Evolutionary conservation across 2,329 filamentous ascomycete species (phyloP).

Genomic region (Beauveria sp.): DNA sequence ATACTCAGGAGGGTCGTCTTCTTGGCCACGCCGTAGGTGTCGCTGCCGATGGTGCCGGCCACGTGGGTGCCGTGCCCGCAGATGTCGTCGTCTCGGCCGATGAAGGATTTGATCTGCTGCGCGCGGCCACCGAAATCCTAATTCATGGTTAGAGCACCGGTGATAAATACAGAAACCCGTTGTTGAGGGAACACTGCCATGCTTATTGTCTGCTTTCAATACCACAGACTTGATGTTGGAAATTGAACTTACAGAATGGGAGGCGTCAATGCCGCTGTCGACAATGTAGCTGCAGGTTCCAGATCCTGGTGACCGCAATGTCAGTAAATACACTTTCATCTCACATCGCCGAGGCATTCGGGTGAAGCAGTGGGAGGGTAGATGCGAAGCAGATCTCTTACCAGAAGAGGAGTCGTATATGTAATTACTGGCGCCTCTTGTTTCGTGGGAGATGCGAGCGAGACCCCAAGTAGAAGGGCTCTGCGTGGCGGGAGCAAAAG

Average conservation of each 20-base stretch:
- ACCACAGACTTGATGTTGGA: not conserved
- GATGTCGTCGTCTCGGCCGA: slow-evolving; percentile 12
- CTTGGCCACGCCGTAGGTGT: slow-evolving; percentile 26
- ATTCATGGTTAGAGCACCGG: not conserved
- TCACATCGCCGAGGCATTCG: not conserved
- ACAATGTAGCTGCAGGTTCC: slow-evolving; percentile 20
- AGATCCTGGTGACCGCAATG: not conserved
- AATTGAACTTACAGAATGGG: slow-evolving; percentile 20
- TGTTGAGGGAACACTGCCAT: not conserved
- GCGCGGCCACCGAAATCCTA: slow-evolving; percentile 19
- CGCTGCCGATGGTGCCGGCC: slow-evolving; percentile 17
- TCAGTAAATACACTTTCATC: not conserved
- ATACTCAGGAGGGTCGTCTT: slow-evolving; percentile 29
- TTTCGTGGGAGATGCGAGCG: slow-evolving; percentile 16
- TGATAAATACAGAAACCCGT: not conserved
- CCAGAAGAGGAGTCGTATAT: slow-evolving; percentile 17
- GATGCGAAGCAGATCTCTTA: not conserved
- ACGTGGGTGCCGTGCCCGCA: slow-evolving; percentile 30
- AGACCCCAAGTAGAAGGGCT: slow-evolving; percentile 17
- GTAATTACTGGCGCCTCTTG: slow-evolving; percentile 13
- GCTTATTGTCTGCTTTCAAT: not conserved
- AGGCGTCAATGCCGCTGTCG: slow-evolving; percentile 19
- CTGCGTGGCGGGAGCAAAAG: slow-evolving; percentile 12
- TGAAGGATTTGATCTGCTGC: slow-evolving; percentile 11
- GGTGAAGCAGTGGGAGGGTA: not conserved